Base-by-base conservation (phyloP, 1,139 yeast genomes). In the Saccharomycopsis hybrid region DNA sequence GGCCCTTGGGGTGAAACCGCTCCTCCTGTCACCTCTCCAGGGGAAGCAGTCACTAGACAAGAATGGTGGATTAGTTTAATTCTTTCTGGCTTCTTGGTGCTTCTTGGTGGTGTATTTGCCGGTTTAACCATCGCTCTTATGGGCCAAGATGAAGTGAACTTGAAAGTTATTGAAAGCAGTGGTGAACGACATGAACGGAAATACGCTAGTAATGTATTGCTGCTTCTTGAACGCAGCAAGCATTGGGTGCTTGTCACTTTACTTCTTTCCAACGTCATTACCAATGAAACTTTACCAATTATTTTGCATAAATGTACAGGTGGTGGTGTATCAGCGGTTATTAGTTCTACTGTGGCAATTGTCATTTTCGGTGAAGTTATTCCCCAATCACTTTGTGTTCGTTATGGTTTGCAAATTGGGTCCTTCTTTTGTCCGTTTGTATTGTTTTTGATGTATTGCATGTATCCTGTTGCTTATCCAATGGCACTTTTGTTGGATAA, bases 291-390 rank as follows among this genome's bases (percentile, higher is more conserved):
- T 1, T 74, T 92, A 54, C 98, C 98, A 1, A 92, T 92, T 60
- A 95, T 92, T 18, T 75, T 92, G 56, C 97, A 92, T 64, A 75
- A 95, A 52, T 85, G 90, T 60, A 76, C 92, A 30, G 97, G 97
- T 45, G 97, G 98, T 42, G 98, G 98, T 2, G 85, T 96, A 88
- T 92, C 95, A 11, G 98, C 98, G 0, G 96, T 92, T 45, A 89
- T 89, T 27, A 77, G 92, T 8, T 85, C 97, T 11, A 90, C 98
- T 0, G 92, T 86, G 2, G 80, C 92, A 33, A 92, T 92, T 64
- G 97, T 92, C 49, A 78, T 92, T 27, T 92, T 92, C 67, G 98
- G 98, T 51, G 98, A 92, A 64, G 86, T 92, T 60, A 92, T 92
- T 57, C 98, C 98, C 1, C 98, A 92, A 68, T 82, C 95, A 28